Conservation (phyloP, 306 rosid genomes). For the Dryas alaskensis region DNA sequence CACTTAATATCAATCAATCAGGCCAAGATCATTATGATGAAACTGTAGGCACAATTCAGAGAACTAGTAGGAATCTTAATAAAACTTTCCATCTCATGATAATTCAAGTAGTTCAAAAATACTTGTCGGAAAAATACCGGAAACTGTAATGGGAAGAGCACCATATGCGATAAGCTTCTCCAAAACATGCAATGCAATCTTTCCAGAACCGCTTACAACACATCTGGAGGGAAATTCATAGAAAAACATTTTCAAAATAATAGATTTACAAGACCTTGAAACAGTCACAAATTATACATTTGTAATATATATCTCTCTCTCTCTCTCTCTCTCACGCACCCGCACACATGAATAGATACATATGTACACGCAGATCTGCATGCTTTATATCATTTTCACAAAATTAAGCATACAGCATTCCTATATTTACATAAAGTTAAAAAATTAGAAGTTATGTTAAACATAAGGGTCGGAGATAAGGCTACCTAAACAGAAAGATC, state of each 20-base stretch:
- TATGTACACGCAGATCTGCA: not conserved
- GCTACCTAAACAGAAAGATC: conserved; percentile 26
- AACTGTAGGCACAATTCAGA: not conserved
- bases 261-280: conserved; percentile 15
- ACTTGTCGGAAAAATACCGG: conserved; percentile 48
- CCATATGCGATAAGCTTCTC: conserved; percentile 97
- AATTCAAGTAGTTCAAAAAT: conserved; percentile 28
- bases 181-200: conserved; percentile 96
- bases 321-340: not conserved
- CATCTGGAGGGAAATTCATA: conserved; percentile 53
- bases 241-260: conserved; percentile 27
- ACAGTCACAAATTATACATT: conserved; percentile 18
- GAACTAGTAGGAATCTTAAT: not conserved
- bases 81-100: conserved; percentile 8
- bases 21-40: not conserved
- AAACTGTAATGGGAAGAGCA: conserved; percentile 86
- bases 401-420: conserved; percentile 8
- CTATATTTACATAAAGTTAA: too few relatives aligned
- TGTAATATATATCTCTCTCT: not conserved
- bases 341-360: not conserved
- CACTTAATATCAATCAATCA: not conserved
- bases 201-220: conserved; percentile 93
- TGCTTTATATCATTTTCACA: not conserved
- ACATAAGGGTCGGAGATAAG: conserved; percentile 9
- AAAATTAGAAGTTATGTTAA: not conserved